Evolutionary conservation across 2,329 filamentous ascomycete species (phyloP).

Genomic region (Sporothrix luriei): DNA sequence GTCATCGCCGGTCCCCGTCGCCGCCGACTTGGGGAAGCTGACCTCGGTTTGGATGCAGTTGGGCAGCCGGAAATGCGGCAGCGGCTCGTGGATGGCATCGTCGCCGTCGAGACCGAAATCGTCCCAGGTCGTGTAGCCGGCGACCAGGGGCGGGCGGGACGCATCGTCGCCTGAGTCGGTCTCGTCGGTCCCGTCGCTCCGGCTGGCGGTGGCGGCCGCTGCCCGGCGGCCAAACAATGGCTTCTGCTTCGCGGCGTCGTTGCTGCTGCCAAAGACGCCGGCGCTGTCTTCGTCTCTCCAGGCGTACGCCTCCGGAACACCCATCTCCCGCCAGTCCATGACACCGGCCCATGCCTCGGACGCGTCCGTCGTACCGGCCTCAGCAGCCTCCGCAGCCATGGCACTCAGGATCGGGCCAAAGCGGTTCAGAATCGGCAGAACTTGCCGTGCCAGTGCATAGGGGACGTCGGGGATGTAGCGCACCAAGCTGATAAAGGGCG

Average conservation of each 20-base stretch:
- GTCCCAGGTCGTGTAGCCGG: conserved; percentile 86
- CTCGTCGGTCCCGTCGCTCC: too few species aligned
- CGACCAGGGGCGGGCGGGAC: conserved; percentile 50
- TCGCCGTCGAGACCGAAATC: conserved; percentile 83
- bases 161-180: conserved; percentile 38
- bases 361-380: neutral
- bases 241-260: conserved; percentile 15
- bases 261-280: conserved; percentile 27
- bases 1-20: neutral
- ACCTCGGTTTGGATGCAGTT: conserved; percentile 78
- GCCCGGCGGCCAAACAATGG: neutral
- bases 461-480: conserved; percentile 78
- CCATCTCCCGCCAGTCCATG: conserved; percentile 52
- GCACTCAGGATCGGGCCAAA: conserved; percentile 53
- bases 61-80: conserved; percentile 75
- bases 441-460: conserved; percentile 70
- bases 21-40: conserved; percentile 57
- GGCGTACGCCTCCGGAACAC: conserved; percentile 52
- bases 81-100: conserved; percentile 77
- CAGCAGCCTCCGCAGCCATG: conserved; percentile 36
- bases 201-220: conserved; percentile 41
- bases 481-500: conserved; percentile 82
- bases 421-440: conserved; percentile 63
- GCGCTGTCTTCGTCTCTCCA: conserved; percentile 35
- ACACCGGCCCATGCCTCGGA: conserved; percentile 22